These are phyloP conservation scores for Quercus lobata DNA, from an alignment of 331 rosid species.

Conservation along the genomic window DNA sequence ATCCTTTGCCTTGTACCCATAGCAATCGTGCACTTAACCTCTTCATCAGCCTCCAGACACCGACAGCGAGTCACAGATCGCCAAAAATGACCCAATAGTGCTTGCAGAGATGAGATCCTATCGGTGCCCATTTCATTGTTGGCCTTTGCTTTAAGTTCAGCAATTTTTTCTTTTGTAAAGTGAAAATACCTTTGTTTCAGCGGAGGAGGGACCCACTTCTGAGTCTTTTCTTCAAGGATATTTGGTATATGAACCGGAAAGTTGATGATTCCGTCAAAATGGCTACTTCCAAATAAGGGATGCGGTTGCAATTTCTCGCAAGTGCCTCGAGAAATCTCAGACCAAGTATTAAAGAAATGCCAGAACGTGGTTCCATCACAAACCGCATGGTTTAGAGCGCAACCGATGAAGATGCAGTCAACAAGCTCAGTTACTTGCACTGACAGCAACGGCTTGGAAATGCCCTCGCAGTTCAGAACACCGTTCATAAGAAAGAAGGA, in stretches of 20 bases:
- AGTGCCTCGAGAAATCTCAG: constrained; percentile 6
- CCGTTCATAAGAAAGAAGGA: too few species aligned
- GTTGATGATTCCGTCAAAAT: neutral
- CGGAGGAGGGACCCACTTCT: neutral
- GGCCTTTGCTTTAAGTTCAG: constrained; percentile 21
- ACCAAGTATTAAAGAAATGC: too few species aligned
- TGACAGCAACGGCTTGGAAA: too few species aligned
- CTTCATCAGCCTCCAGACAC: neutral
- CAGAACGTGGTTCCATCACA: too few species aligned
- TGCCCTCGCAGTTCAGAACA: too few species aligned
- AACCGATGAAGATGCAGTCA: too few species aligned
- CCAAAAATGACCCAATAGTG: constrained; percentile 30
- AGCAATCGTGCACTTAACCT: neutral
- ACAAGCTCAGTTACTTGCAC: too few species aligned
- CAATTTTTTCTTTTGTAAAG: neutral
- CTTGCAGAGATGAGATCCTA: constrained; percentile 18
- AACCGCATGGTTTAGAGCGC: too few species aligned
- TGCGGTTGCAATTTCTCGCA: neutral
- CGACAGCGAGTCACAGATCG: constrained; percentile 6
- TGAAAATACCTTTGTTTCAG: neutral
- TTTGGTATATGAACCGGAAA: constrained; percentile 7
- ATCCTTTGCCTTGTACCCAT: neutral
- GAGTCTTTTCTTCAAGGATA: neutral
- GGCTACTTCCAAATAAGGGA: neutral
- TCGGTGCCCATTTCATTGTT: constrained; percentile 7